Evolutionary conservation across 1,284 basidiomycete species (phyloP).

Genomic region (Cutaneotrichosporon daszewskae): DNA sequence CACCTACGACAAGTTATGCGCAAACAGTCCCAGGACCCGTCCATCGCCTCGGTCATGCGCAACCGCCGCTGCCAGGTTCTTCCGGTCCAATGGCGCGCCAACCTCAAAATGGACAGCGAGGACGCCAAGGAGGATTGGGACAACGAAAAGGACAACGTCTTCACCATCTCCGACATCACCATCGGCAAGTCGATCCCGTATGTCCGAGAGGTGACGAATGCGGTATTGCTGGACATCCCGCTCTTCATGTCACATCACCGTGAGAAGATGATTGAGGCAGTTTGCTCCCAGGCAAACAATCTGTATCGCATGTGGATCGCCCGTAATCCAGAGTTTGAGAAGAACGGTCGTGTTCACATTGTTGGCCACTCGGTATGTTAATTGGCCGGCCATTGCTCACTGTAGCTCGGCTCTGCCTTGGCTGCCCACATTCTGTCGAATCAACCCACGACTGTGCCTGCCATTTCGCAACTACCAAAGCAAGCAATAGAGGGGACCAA

Average conservation of each 20-base stretch:
- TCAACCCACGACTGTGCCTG: slow-evolving; percentile 53
- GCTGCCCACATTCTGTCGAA: slow-evolving; percentile 54
- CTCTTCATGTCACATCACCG: slow-evolving; percentile 52
- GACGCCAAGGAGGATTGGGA: slow-evolving; percentile 47
- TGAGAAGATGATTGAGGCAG: slow-evolving; percentile 53
- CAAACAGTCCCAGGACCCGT: slow-evolving; percentile 49
- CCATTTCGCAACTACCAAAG: slow-evolving; percentile 45
- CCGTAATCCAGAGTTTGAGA: slow-evolving; percentile 52
- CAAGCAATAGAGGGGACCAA: slow-evolving; percentile 31
- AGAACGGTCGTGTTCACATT: slow-evolving; percentile 49
- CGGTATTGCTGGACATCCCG: slow-evolving; percentile 52
- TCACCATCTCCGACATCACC: slow-evolving; percentile 52
- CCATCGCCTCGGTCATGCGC: slow-evolving; percentile 49
- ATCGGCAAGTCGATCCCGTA: slow-evolving; percentile 51
- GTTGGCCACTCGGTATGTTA: slow-evolving; percentile 45
- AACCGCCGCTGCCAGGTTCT: slow-evolving; percentile 51
- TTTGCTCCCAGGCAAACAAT: slow-evolving; percentile 47
- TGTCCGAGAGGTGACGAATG: slow-evolving; percentile 52
- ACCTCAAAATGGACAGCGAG: slow-evolving; percentile 48
- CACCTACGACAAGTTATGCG: slow-evolving; percentile 49
- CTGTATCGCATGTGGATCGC: slow-evolving; percentile 54
- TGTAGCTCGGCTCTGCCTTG: slow-evolving; percentile 52
- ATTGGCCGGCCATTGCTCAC: neutral
- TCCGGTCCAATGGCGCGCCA: slow-evolving; percentile 55
- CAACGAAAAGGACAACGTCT: slow-evolving; percentile 51